Evolutionary conservation across 2,329 filamentous ascomycete species (phyloP), one percentile per base, ranked within the genome.

Genomic region (Diplocarpon mali): DNA sequence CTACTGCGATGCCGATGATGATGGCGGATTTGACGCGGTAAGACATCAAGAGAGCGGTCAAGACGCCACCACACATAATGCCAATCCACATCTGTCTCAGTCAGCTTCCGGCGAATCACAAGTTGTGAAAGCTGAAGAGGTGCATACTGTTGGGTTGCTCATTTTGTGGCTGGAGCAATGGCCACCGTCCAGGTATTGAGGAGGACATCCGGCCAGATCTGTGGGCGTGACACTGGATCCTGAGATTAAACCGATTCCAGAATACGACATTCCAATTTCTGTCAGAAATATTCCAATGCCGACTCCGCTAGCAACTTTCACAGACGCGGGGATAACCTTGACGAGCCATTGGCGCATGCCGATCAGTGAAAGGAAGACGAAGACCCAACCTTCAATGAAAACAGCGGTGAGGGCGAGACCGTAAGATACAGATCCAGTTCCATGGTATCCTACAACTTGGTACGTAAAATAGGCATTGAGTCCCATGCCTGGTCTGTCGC

Each of bases 191-290:
- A 76, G 64, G 40, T 70, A 70, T 38, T 80, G 70, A 0, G 69
- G 57, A 0, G 75, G 70, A 55, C 87, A 94, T 3, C 87, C 88
- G 1, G 78, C 87, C 36, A 94, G 70, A 30, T 85, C 75, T 27
- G 92, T 70, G 0, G 88, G 87, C 0, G 85, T 88, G 1, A 74
- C 69, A 16, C 3, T 76, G 76, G 24, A 50, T 11, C 86, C 86
- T 0, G 83, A 87, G 49, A 94, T 80, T 28, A 85, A 73, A 13
- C 88, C 87, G 56, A 95, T 89, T 45, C 88, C 88, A 37, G 78
- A 80, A 61, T 92, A 92, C 0, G 84, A 86, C 52, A 82, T 69
- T 1, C 78, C 78, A 49, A 78, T 78, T 50, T 78, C 70, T 0
- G 77, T 79, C 17, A 82, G 65, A 52, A 80, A 80, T 31, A 81